A percentile compares a stretch with the other conserved stretches of the same genome.
phyloP scores from a whole-genome alignment of 441 rosid genomes.

The Erodium moschatum region DNA sequence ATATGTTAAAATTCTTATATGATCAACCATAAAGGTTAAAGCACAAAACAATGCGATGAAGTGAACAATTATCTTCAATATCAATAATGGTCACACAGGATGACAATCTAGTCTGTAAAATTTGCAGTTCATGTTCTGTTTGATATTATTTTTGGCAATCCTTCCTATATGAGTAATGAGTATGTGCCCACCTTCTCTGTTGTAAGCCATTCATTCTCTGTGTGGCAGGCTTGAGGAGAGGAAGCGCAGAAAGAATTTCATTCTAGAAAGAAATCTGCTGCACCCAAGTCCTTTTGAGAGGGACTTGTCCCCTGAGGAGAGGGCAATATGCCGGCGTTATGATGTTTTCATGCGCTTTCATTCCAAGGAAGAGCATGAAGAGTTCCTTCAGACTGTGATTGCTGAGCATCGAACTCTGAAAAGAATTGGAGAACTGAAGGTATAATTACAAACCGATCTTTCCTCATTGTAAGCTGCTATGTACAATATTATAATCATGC shows the following conservation, averaged over 20 bases:
- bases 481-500: constrained; percentile 14
- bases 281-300: constrained; percentile 63
- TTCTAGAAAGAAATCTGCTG: constrained; percentile 68
- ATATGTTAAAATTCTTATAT: no score
- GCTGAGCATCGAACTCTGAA: constrained; percentile 60
- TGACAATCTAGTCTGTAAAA: neutral
- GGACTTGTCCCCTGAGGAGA: constrained; percentile 73
- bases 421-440: constrained; percentile 77
- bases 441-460: constrained; percentile 17
- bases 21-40: no score
- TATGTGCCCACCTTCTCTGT: neutral
- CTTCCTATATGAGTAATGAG: no score
- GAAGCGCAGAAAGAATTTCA: constrained; percentile 86
- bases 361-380: constrained; percentile 89
- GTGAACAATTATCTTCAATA: neutral
- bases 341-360: constrained; percentile 86
- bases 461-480: neutral
- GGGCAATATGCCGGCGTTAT: constrained; percentile 50
- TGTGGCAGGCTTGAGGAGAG: constrained; percentile 81
- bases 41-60: no score
- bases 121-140: neutral
- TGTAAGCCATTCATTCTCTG: neutral
- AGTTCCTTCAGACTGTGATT: constrained; percentile 59
- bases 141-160: neutral
- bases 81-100: neutral